Percentiles rank a stretch among this genome's conserved stretches.
Conservation (phyloP, 345 rosid genomes). For the Eucalyptus marginata region DNA sequence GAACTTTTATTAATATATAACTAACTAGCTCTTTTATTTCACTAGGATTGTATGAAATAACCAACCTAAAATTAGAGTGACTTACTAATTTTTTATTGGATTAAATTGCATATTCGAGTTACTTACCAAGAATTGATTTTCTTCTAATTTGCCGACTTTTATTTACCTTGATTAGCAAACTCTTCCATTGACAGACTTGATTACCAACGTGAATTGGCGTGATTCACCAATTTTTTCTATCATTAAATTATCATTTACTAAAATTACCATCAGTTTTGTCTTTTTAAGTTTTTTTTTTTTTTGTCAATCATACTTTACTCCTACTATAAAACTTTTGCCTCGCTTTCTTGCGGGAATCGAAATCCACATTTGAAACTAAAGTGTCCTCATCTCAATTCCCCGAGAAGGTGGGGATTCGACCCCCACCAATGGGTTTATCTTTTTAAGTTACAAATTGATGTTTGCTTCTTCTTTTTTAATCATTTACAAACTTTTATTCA, state of each 20-base stretch:
- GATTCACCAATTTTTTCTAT: background rate
- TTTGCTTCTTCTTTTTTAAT: too few species aligned
- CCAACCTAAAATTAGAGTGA: background rate
- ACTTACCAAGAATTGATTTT: background rate
- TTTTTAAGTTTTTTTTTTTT: background rate
- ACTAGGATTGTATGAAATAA: background rate
- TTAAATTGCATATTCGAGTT: background rate
- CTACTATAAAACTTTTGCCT: rapidly evolving
- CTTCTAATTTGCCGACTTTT: background rate
- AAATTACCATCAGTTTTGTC: background rate
- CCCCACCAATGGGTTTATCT: rapidly evolving
- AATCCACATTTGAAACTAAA: too few species aligned
- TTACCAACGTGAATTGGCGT: background rate
- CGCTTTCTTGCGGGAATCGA: rapidly evolving
- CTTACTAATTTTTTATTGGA: background rate
- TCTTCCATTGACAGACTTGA: background rate
- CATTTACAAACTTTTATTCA: too few species aligned
- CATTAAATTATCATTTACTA: background rate
- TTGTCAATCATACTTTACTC: rapidly evolving
- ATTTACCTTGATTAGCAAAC: background rate
- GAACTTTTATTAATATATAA: too few species aligned
- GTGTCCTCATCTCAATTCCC: rapidly evolving
- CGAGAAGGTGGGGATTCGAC: too few species aligned
- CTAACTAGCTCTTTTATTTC: background rate
- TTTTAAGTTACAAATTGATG: too few species aligned